phyloP scores from a whole-genome alignment of 2,329 filamentous ascomycete genomes.

The Diaporthe sp. region DNA sequence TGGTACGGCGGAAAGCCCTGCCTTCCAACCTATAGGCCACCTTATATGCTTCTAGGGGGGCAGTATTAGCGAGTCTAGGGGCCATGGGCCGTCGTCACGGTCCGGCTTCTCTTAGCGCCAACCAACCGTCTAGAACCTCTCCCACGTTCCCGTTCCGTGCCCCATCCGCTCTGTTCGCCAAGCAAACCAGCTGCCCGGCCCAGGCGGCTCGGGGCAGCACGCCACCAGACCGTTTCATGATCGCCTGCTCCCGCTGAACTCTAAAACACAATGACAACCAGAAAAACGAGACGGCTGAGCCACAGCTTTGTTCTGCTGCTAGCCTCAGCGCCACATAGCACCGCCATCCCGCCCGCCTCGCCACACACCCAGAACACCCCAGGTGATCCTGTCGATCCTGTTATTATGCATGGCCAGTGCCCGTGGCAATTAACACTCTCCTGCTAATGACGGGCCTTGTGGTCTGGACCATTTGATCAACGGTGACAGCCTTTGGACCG shows the following conservation, averaged over 20 bases:
- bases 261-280: not conserved
- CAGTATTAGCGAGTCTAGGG: too few relatives aligned
- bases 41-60: not conserved
- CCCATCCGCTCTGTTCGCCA: constrained; percentile 2
- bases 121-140: not conserved
- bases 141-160: not conserved
- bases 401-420: not conserved
- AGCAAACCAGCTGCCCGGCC: not conserved
- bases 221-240: constrained; percentile 19
- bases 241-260: constrained; percentile 9
- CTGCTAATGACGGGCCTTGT: not conserved
- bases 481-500: not conserved
- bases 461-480: constrained; percentile 25
- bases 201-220: not conserved
- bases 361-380: not conserved
- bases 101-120: not conserved
- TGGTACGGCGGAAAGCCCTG: too few relatives aligned
- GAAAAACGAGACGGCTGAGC: not conserved
- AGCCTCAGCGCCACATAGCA: not conserved
- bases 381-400: constrained; percentile 14
- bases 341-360: not conserved
- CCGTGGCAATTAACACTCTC: not conserved
- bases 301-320: not conserved
- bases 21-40: not conserved
- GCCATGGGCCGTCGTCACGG: not conserved